These are phyloP conservation scores for Wickerhamiella occidentalis DNA, from an alignment of 805 yeast genomes.

Conservation along the genomic window DNA sequence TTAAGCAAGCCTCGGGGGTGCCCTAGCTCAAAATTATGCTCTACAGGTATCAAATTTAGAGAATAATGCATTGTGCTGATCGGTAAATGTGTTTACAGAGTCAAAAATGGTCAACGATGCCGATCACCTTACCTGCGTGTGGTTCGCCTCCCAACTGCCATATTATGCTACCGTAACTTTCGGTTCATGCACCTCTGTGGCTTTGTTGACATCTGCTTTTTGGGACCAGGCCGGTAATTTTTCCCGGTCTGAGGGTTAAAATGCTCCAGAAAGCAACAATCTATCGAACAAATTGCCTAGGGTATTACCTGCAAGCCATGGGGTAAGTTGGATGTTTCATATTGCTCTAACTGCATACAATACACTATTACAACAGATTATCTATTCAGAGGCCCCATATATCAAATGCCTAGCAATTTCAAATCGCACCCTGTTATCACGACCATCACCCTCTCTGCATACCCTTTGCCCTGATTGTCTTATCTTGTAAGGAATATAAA, in stretches of 20 bases:
- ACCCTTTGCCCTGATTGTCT: constrained; percentile 4
- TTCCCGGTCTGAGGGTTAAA: no score
- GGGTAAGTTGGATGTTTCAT: neutral
- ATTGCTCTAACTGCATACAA: neutral
- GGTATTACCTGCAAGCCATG: neutral
- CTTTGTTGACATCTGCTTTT: no score
- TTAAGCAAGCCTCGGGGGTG: no score
- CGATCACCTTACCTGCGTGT: neutral
- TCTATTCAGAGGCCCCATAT: no score
- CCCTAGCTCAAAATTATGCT: no score
- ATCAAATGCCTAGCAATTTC: neutral
- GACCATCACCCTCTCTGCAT: neutral
- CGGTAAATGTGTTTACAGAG: no score
- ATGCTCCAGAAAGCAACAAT: no score
- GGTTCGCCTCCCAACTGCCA: neutral
- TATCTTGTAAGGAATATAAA: constrained; percentile 3
- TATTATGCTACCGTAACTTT: neutral
- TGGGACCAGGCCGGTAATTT: no score
- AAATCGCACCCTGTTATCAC: neutral
- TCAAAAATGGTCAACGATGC: no score
- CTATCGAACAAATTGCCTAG: no score
- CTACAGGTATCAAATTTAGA: no score
- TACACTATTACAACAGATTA: neutral
- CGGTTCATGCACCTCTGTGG: neutral
- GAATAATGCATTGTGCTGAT: no score